Evolutionary conservation across 306 rosid genomes (phyloP), one percentile per base, ranked within the genome.

Genomic region (Malus orientalis): DNA sequence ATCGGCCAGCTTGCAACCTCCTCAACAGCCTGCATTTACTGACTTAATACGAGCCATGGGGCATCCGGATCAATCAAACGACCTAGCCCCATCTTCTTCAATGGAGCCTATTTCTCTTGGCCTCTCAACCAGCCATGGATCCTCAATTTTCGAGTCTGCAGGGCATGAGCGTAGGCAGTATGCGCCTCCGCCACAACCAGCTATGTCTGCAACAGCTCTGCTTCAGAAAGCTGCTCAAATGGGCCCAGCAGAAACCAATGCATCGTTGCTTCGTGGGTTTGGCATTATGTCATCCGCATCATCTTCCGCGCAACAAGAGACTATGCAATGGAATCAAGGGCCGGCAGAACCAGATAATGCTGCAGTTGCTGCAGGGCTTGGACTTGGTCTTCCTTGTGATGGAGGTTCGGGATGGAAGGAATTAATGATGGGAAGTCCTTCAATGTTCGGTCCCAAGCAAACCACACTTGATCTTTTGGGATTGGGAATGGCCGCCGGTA

Each of bases 221-320:
- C 96, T 93, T 10, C 98, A 93, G 89, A 93, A 91, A 63, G 98
- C 98, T 19, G 97, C 98, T 70, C 97, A 93, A 80, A 91, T 93
- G 94, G 96, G 96, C 3, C 85, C 96, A 2, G 90, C 93, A 9
- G 86, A 93, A 14, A 75, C 98, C 16, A 91, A 85, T 49, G 88
- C 88, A 55, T 90, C 98, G 0, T 76, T 93, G 75, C 93, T 93
- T 47, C 91, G 96, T 0, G 96, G 97, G 8, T 80, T 93, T 8
- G 98, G 98, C n/a, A 73, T 91, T 1, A 82, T 93, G 71, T 74
- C 95, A 0, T 89, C 98, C 10, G 78, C 93, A 0, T 74, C 96
- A 23, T 36, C 92, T 6, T 61, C 91, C 1, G 32, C 74, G 3
- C 91, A 81, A 59, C 93, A 87, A 73, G 93, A 90, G 77, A 79